Percentiles rank a stretch among this genome's conserved stretches.
Evolutionary conservation across 2,329 filamentous ascomycete genomes (phyloP).

Genomic region (Diplodia mutila): DNA sequence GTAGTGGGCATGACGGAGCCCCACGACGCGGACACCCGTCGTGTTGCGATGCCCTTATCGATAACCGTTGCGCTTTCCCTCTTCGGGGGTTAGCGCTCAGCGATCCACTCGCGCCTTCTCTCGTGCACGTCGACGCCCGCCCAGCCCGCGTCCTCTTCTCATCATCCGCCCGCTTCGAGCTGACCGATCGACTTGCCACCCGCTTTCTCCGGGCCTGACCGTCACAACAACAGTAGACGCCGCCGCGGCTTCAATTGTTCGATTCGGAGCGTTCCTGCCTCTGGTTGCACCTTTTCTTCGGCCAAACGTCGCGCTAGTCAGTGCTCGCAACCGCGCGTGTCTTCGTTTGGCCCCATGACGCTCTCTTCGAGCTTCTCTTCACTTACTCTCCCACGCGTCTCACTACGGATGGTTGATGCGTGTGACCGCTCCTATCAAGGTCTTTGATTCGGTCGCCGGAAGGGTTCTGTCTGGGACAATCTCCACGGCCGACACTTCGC

Average conservation of each 20-base stretch:
- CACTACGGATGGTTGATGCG: neutral
- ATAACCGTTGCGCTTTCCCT: conserved; percentile 1
- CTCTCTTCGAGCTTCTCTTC: neutral
- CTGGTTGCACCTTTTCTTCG: neutral
- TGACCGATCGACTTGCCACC: neutral
- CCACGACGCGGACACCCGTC: conserved; percentile 21
- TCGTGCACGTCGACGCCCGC: conserved; percentile 8
- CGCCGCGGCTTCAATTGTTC: neutral
- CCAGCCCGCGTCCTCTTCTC: neutral
- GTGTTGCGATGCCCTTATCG: conserved; percentile 15
- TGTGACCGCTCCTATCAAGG: neutral
- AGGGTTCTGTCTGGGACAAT: neutral
- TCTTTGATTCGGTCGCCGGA: conserved; percentile 14
- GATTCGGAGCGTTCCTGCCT: neutral
- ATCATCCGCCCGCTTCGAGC: neutral
- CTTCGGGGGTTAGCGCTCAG: neutral
- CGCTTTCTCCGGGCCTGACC: neutral
- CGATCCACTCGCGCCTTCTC: conserved; percentile 20
- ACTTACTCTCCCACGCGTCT: neutral
- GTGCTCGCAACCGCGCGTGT: neutral
- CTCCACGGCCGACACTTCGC: neutral
- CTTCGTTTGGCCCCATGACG: conserved; percentile 1
- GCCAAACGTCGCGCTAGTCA: conserved; percentile 19
- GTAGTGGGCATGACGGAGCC: neutral
- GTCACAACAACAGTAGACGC: neutral